Percentiles rank a stretch among this genome's conserved stretches.
Conservation (phyloP, 1,284 basidiomycete species). For the Rhodotorula sp. region DNA sequence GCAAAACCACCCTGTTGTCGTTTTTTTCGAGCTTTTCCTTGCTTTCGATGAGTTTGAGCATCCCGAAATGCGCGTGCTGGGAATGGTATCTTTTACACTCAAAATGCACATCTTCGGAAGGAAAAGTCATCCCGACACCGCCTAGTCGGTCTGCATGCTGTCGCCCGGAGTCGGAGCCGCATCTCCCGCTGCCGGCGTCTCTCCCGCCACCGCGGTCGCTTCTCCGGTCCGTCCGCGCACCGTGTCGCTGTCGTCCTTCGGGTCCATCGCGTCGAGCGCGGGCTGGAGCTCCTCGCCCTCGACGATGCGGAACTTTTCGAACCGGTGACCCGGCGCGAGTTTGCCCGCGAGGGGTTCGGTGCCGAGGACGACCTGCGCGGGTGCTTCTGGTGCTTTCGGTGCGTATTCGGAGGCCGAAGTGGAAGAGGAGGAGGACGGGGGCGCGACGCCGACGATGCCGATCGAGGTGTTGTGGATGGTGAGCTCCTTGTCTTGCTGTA, state of each 20-base stretch:
- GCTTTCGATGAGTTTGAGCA: too few species aligned
- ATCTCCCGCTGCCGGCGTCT: background rate
- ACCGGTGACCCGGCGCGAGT: conserved; percentile 45
- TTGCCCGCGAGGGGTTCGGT: conserved; percentile 55
- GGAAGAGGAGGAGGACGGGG: conserved; percentile 2
- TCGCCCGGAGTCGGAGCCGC: conserved; percentile 3
- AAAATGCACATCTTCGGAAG: background rate
- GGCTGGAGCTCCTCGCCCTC: conserved; percentile 57
- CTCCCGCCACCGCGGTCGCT: conserved; percentile 6
- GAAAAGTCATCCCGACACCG: background rate
- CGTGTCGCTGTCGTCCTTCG: conserved; percentile 20
- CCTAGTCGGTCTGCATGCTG: conserved; percentile 27
- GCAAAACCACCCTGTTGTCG: too few species aligned
- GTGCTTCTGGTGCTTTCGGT: background rate
- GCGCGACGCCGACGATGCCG: conserved; percentile 62
- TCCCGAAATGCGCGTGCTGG: too few species aligned
- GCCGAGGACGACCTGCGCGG: conserved; percentile 5
- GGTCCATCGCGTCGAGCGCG: conserved; percentile 42
- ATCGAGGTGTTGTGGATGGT: conserved; percentile 88
- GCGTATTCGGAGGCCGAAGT: background rate
- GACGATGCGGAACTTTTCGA: conserved; percentile 65
- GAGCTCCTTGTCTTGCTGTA: conserved; percentile 95
- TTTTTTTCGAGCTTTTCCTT: too few species aligned
- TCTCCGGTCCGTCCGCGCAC: conserved; percentile 5
- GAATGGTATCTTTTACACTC: background rate